Percentiles rank a stretch among this genome's conserved stretches.
Evolutionary conservation across 192 early-diverging fungal genomes (phyloP).

Genomic region (Oehlia diaphana): DNA sequence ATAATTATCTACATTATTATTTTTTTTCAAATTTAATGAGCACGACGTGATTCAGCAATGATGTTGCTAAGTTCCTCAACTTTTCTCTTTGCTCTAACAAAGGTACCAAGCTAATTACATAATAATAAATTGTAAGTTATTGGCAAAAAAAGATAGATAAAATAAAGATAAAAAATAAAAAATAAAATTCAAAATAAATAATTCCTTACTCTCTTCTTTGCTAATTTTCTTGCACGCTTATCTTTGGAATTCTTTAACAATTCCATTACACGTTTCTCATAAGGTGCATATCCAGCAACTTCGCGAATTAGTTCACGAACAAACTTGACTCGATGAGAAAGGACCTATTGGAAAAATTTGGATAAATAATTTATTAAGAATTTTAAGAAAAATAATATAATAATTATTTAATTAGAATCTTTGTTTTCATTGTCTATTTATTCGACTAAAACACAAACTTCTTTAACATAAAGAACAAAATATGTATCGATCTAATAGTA

Average conservation of each 20-base stretch:
- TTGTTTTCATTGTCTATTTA: too few relatives aligned
- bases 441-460: too few relatives aligned
- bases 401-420: not conserved
- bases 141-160: not conserved
- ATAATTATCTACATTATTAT: too few relatives aligned
- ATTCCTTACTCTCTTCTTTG: slow-evolving; percentile 84
- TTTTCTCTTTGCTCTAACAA: slow-evolving; percentile 97
- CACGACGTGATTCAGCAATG: slow-evolving; percentile 91
- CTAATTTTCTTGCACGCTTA: slow-evolving; percentile 98
- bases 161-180: not conserved
- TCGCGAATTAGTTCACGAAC: slow-evolving; percentile 95
- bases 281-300: slow-evolving; percentile 96
- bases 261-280: slow-evolving; percentile 99
- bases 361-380: not conserved
- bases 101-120: slow-evolving; percentile 80
- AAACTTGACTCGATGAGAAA: slow-evolving; percentile 82
- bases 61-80: slow-evolving; percentile 95
- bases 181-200: not conserved
- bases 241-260: slow-evolving; percentile 99
- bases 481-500: slow-evolving; percentile 5
- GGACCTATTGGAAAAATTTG: slow-evolving; percentile 40
- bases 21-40: slow-evolving; percentile 8
- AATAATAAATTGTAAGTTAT: not conserved
- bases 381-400: not conserved
- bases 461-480: not conserved